phyloP scores from a whole-genome alignment of 306 rosid genomes.

The Macrotyloma uniflorum region DNA sequence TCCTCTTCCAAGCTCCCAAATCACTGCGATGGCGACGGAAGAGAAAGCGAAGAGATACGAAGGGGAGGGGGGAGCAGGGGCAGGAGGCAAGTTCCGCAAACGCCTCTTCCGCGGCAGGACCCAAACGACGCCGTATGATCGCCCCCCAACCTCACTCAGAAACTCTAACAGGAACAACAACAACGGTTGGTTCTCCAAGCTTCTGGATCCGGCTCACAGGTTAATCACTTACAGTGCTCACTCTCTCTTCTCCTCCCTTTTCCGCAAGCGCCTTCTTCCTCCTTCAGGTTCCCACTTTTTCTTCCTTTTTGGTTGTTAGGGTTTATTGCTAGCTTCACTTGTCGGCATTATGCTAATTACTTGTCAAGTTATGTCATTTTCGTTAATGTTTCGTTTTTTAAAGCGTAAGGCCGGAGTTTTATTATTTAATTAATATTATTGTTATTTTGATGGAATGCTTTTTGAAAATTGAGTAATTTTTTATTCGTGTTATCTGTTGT shows the following conservation, averaged over 20 bases:
- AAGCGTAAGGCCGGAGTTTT: not conserved
- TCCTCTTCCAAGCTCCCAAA: not conserved
- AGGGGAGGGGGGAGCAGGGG: conserved; percentile 63
- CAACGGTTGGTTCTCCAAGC: conserved; percentile 80
- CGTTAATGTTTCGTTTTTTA: not conserved
- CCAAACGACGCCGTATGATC: conserved; percentile 86
- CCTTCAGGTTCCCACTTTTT: conserved; percentile 42
- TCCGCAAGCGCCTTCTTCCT: conserved; percentile 80
- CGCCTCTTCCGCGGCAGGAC: conserved; percentile 53
- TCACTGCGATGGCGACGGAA: conserved; percentile 59
- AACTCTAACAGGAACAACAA: conserved; percentile 47
- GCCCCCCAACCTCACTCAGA: conserved; percentile 61
- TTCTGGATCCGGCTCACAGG: conserved; percentile 92
- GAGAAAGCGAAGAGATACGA: conserved; percentile 55
- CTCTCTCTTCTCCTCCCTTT: conserved; percentile 71
- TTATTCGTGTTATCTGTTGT: too few species aligned
- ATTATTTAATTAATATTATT: not conserved
- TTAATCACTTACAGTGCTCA: conserved; percentile 69
- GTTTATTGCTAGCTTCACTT: not conserved
- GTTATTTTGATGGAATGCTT: too few species aligned
- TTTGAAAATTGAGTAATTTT: too few species aligned
- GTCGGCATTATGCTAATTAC: not conserved
- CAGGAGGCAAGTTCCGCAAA: conserved; percentile 89
- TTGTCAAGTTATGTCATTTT: not conserved
- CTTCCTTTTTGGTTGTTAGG: not conserved